A percentile compares a stretch with the other conserved stretches of the same genome.
Conservation (phyloP, 2,329 filamentous ascomycete genomes). For the Cladorrhinum sp. region DNA sequence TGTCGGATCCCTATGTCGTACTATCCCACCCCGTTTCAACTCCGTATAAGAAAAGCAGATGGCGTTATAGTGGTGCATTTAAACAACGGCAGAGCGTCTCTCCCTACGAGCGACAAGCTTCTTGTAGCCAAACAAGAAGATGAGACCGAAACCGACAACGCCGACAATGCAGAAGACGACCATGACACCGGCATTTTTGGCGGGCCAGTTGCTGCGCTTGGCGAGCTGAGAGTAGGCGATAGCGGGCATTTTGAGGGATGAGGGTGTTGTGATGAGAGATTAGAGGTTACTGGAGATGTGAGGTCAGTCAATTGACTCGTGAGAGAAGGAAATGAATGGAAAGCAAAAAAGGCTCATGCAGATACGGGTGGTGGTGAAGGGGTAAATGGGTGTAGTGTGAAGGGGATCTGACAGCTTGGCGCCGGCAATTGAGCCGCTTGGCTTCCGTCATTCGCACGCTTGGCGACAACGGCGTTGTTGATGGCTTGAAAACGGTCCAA, state of each 20-base stretch:
- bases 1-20: constrained; percentile 16
- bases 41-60: not conserved
- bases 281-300: not conserved
- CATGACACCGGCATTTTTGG: constrained; percentile 56
- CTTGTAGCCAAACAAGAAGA: constrained; percentile 45
- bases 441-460: constrained; percentile 17
- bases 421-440: constrained; percentile 12
- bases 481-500: not conserved
- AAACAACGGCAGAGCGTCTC: constrained; percentile 23
- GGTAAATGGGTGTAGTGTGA: not conserved
- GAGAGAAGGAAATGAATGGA: not conserved
- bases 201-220: constrained; percentile 59
- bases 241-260: constrained; percentile 34
- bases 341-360: not conserved
- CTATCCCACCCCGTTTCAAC: not conserved
- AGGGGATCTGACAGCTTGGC: not conserved
- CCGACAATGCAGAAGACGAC: constrained; percentile 62
- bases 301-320: not conserved
- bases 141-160: constrained; percentile 49
- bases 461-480: not conserved
- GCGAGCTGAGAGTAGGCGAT: constrained; percentile 41
- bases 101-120: constrained; percentile 33
- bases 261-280: constrained; percentile 8
- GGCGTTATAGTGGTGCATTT: constrained; percentile 14
- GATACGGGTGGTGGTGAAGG: not conserved